These are phyloP conservation scores for Exophiala lecanii-corni DNA, from an alignment of 2,329 filamentous ascomycete species.

Conservation along the genomic window DNA sequence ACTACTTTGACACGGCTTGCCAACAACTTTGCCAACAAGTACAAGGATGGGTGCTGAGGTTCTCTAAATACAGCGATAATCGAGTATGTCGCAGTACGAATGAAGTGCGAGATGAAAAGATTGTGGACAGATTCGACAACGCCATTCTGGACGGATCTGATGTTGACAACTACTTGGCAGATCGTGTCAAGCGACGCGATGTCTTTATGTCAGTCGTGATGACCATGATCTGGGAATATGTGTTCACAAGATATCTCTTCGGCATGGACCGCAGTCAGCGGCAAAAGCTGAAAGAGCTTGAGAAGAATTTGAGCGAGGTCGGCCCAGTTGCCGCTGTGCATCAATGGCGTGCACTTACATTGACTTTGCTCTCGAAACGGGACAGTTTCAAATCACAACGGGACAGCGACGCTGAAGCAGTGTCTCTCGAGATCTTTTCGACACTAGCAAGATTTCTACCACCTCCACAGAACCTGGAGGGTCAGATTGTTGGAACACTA, in stretches of 20 bases:
- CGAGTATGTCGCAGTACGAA: slow-evolving; percentile 76
- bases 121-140: slow-evolving; percentile 91
- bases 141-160: slow-evolving; percentile 90
- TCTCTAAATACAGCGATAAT: slow-evolving; percentile 96
- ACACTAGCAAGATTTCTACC: slow-evolving; percentile 80
- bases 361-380: slow-evolving; percentile 79
- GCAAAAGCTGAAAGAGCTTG: slow-evolving; percentile 92
- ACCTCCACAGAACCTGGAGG: slow-evolving; percentile 74
- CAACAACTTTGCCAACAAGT: slow-evolving; percentile 93
- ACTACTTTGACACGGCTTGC: slow-evolving; percentile 91
- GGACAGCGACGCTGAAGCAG: slow-evolving; percentile 85
- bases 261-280: slow-evolving; percentile 97
- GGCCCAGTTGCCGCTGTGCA: slow-evolving; percentile 85
- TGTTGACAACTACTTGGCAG: slow-evolving; percentile 79
- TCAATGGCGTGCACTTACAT: slow-evolving; percentile 92
- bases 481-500: slow-evolving; percentile 76
- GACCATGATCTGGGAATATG: slow-evolving; percentile 99
- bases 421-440: slow-evolving; percentile 85
- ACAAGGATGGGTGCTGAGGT: slow-evolving; percentile 95
- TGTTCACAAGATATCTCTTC: slow-evolving; percentile 96
- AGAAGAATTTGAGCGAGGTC: slow-evolving; percentile 85
- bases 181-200: slow-evolving; percentile 83
- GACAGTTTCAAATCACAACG: slow-evolving; percentile 77
- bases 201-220: slow-evolving; percentile 99
- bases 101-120: slow-evolving; percentile 86